Conservation (phyloP, 2,329 filamentous ascomycete species). For the Alternaria hordeiaustralica region DNA sequence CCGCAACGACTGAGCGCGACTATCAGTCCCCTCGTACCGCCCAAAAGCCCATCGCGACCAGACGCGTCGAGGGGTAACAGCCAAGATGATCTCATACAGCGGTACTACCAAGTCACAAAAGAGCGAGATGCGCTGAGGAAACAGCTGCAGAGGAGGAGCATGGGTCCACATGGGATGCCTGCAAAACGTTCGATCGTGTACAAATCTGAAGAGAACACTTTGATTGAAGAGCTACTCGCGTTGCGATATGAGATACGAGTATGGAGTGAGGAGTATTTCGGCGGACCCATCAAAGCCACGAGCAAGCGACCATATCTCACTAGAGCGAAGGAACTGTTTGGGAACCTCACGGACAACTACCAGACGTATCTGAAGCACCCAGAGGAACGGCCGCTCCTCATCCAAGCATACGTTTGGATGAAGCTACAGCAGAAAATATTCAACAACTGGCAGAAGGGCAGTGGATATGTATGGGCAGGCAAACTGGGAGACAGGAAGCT, state of each 20-base stretch:
- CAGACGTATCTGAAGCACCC: constrained; percentile 40
- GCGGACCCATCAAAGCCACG: constrained; percentile 32
- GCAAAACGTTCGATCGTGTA: constrained; percentile 34
- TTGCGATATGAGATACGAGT: constrained; percentile 44
- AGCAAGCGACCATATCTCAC: constrained; percentile 43
- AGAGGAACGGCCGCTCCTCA: constrained; percentile 41
- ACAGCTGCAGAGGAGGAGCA: constrained; percentile 44
- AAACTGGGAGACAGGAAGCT: constrained; percentile 47
- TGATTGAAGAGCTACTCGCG: constrained; percentile 45
- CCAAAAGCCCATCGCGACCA: constrained; percentile 46
- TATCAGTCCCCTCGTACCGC: constrained; percentile 38
- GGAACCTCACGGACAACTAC: constrained; percentile 44
- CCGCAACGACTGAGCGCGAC: constrained; percentile 27
- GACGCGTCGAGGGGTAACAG: constrained; percentile 39
- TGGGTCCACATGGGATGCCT: constrained; percentile 40
- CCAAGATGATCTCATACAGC: constrained; percentile 47
- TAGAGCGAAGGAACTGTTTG: constrained; percentile 42
- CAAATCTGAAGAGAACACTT: constrained; percentile 45
- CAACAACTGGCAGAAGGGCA: constrained; percentile 43
- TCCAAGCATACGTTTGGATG: constrained; percentile 47
- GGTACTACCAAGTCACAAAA: constrained; percentile 48
- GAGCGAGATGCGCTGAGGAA: constrained; percentile 47
- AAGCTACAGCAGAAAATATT: constrained; percentile 47
- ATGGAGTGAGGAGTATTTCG: constrained; percentile 47
- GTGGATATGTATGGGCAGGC: constrained; percentile 48